Evolutionary conservation across 2,329 filamentous ascomycete species (phyloP).

Genomic region (Apiospora rasikravindrae): DNA sequence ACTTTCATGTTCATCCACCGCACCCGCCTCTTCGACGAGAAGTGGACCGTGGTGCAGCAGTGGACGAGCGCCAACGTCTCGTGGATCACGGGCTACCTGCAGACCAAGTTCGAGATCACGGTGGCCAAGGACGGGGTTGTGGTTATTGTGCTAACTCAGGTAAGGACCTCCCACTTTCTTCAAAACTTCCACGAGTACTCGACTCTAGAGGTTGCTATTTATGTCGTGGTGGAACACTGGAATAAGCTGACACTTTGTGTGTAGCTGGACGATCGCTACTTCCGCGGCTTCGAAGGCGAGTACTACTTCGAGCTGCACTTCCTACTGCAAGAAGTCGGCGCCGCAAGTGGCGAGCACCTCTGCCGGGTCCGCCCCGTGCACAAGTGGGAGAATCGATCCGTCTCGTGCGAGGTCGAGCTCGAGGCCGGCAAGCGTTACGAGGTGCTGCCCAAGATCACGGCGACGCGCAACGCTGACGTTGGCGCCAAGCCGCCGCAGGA

Average conservation of each 20-base stretch:
- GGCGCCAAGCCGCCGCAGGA: slow-evolving; percentile 58
- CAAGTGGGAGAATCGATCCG: slow-evolving; percentile 60
- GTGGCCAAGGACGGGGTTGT: slow-evolving; percentile 47
- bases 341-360: slow-evolving; percentile 37
- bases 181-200: too few relatives aligned
- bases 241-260: slow-evolving; percentile 2
- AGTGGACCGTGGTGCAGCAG: slow-evolving; percentile 51
- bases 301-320: slow-evolving; percentile 51
- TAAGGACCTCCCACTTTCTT: slow-evolving; percentile 15
- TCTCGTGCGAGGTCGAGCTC: slow-evolving; percentile 74
- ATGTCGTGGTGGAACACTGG: too few relatives aligned
- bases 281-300: slow-evolving; percentile 49
- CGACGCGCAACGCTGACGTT: slow-evolving; percentile 46
- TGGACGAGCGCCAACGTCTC: slow-evolving; percentile 50
- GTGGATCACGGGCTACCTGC: slow-evolving; percentile 52
- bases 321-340: slow-evolving; percentile 42
- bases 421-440: slow-evolving; percentile 68
- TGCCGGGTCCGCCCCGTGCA: slow-evolving; percentile 41
- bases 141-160: slow-evolving; percentile 50
- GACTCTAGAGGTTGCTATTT: too few relatives aligned
- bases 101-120: slow-evolving; percentile 50
- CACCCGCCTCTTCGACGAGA: slow-evolving; percentile 51
- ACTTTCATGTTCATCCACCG: slow-evolving; percentile 51
- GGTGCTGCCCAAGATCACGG: slow-evolving; percentile 72
- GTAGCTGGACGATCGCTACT: slow-evolving; percentile 53